Conservation (phyloP, 768 basidiomycete genomes). For the Dentipellis sp. region DNA sequence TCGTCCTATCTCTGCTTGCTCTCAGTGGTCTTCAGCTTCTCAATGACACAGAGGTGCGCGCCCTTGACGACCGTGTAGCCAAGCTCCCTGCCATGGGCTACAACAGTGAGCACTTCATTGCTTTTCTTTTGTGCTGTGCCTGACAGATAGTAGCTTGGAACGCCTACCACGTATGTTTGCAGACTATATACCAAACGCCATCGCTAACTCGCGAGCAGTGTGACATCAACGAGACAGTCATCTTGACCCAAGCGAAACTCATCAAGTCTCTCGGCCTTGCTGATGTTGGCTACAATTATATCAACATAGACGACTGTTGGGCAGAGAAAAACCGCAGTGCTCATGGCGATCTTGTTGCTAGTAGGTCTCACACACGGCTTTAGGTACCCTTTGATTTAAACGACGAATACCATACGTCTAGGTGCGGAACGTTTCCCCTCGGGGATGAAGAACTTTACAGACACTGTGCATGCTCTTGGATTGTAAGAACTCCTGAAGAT, state of each 20-base stretch:
- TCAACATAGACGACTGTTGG: conserved; percentile 62
- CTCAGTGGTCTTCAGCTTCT: neutral
- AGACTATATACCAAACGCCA: neutral
- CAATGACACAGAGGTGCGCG: neutral
- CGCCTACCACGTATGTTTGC: conserved; percentile 45
- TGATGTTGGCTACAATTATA: conserved; percentile 49
- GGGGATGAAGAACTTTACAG: conserved; percentile 49
- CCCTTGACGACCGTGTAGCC: conserved; percentile 20
- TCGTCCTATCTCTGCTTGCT: neutral
- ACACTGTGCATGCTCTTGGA: conserved; percentile 45
- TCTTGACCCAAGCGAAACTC: conserved; percentile 38
- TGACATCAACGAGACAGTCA: conserved; percentile 43
- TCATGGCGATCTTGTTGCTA: conserved; percentile 46
- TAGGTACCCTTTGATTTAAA: neutral
- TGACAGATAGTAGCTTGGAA: conserved; percentile 48
- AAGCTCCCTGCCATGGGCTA: conserved; percentile 44
- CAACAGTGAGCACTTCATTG: conserved; percentile 37
- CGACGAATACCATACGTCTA: conserved; percentile 14
- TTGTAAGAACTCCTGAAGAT: conserved; percentile 28
- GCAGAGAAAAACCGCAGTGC: conserved; percentile 45
- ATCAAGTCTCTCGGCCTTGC: conserved; percentile 43
- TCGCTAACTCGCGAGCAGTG: conserved; percentile 30
- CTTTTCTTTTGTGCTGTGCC: neutral
- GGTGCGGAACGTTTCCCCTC: conserved; percentile 44
- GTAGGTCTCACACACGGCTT: conserved; percentile 22